Evolutionary conservation across 345 rosid species (phyloP).

Genomic region (Eucalyptus coolabah): DNA sequence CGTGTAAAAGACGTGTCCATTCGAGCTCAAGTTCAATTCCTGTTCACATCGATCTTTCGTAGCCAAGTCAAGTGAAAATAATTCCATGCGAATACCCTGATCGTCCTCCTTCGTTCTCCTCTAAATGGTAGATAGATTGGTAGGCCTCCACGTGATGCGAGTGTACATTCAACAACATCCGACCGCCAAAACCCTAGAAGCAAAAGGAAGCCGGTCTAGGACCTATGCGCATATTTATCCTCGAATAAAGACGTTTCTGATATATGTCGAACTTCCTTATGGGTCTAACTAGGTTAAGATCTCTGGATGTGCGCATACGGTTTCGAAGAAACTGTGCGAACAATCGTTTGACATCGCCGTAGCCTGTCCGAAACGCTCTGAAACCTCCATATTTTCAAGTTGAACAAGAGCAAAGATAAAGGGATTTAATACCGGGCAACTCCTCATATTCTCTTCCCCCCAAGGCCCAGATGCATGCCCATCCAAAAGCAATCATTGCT

Average conservation of each 20-base stretch:
- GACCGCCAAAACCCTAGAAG: not conserved
- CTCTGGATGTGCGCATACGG: not conserved
- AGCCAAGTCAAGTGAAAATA: not conserved
- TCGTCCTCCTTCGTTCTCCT: not conserved
- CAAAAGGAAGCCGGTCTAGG: not conserved
- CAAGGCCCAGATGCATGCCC: not conserved
- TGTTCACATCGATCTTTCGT: not conserved
- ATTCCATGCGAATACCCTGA: not conserved
- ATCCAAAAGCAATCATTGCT: not conserved
- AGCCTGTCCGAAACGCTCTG: not conserved
- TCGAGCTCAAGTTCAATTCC: not conserved
- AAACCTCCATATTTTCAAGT: not conserved
- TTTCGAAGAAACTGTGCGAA: not conserved
- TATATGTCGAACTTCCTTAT: not conserved
- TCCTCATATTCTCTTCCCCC: not conserved
- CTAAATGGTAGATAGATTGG: not conserved
- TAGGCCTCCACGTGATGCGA: not conserved
- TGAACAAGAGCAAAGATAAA: not conserved
- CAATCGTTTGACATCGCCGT: not conserved
- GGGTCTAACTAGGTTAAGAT: not conserved
- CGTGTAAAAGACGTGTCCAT: not conserved
- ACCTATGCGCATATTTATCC: not conserved
- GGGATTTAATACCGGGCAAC: not conserved
- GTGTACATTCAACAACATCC: not conserved
- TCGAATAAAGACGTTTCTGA: not conserved